These are phyloP conservation scores for Chlorella sorokiniana DNA, from an alignment of 139 green algal genomes.

Conservation along the genomic window DNA sequence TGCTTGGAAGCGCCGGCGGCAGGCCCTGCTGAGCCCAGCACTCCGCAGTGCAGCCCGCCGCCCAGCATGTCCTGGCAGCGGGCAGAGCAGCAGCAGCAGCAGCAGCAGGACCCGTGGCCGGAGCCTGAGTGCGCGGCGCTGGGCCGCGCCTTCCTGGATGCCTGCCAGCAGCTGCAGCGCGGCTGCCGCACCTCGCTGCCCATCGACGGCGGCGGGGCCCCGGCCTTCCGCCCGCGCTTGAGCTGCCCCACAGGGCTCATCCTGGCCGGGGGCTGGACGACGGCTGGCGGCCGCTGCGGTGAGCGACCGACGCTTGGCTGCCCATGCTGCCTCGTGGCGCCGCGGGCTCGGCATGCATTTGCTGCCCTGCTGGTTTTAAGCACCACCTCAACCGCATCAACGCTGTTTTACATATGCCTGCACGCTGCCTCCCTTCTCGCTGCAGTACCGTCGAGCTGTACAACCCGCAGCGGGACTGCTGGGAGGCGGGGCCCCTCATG, in stretches of 20 bases:
- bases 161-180: conserved; percentile 27
- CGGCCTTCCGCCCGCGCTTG: conserved; percentile 8
- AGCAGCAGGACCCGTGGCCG: not conserved
- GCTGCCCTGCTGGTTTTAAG: not conserved
- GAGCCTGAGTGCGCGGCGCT: not conserved
- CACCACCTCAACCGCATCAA: not conserved
- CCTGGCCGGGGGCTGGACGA: conserved; percentile 38
- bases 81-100: not conserved
- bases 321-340: too few relatives aligned
- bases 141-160: not conserved
- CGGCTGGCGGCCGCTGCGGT: conserved; percentile 36
- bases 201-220: not conserved
- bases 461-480: conserved; percentile 50
- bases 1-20: not conserved
- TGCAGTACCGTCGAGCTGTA: conserved; percentile 63
- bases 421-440: not conserved
- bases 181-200: not conserved
- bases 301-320: too few relatives aligned
- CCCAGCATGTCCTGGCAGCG: not conserved
- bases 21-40: not conserved
- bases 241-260: conserved; percentile 21
- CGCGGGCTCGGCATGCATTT: too few relatives aligned
- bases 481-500: conserved; percentile 51
- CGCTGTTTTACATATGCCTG: not conserved
- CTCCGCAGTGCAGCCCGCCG: not conserved